Evolutionary conservation across 2,329 filamentous ascomycete species (phyloP).

Genomic region (Neonectria ditissima): DNA sequence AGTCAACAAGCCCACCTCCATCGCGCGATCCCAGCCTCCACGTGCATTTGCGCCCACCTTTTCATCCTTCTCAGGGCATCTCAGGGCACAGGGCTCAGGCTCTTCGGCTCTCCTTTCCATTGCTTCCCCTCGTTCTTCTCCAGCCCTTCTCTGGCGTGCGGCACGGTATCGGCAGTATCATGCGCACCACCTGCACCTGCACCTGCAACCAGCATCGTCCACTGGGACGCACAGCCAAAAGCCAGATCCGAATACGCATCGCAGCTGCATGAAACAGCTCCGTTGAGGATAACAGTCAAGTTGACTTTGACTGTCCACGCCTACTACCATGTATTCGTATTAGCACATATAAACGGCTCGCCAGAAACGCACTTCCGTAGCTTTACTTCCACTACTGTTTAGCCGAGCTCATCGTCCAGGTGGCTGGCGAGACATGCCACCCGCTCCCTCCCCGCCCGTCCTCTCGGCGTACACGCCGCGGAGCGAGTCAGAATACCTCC

Average conservation of each 20-base stretch:
- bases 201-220: background rate
- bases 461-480: slow-evolving; percentile 1
- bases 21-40: slow-evolving; percentile 39
- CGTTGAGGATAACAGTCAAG: background rate
- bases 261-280: background rate
- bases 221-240: background rate
- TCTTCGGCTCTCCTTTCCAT: slow-evolving; percentile 16
- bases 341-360: background rate
- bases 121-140: slow-evolving; percentile 12
- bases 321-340: background rate
- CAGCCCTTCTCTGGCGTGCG: slow-evolving; percentile 8
- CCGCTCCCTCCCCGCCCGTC: background rate
- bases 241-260: slow-evolving; percentile 12
- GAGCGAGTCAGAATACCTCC: slow-evolving; percentile 41
- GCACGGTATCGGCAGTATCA: slow-evolving; percentile 9
- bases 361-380: background rate
- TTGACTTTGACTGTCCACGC: background rate
- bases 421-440: slow-evolving; percentile 15
- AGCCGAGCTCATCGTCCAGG: slow-evolving; percentile 12
- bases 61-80: background rate
- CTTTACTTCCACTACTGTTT: background rate
- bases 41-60: slow-evolving; percentile 25
- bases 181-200: slow-evolving; percentile 1
- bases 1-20: slow-evolving; percentile 25
- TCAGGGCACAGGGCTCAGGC: no score